A percentile compares a stretch with the other conserved stretches of the same genome.
These are phyloP conservation scores for Citrus inodora DNA, from an alignment of 345 rosid genomes.

Conservation along the genomic window DNA sequence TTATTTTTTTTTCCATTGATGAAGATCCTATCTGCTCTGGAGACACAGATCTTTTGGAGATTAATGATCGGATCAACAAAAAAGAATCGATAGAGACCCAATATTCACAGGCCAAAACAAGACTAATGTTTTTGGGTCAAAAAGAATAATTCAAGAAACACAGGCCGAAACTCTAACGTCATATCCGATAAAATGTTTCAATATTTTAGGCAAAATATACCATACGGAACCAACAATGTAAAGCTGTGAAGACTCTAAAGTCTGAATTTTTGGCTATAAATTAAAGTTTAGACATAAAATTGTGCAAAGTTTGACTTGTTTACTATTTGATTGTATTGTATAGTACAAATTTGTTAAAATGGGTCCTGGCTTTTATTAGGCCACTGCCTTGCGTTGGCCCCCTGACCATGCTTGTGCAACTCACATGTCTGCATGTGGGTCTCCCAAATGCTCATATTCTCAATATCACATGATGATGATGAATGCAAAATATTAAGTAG, in stretches of 20 bases:
- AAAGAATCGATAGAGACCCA: background rate
- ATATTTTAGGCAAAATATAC: background rate
- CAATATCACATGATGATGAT: conserved; percentile 29
- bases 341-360: background rate
- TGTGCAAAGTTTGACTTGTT: conserved; percentile 12
- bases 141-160: background rate
- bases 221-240: background rate
- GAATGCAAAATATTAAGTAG: background rate
- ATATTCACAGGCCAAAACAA: background rate
- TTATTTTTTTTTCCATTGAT: background rate
- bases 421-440: conserved; percentile 53
- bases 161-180: background rate
- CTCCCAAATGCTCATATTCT: conserved; percentile 33
- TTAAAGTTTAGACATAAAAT: background rate
- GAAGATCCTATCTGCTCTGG: background rate
- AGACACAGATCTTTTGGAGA: background rate
- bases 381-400: background rate
- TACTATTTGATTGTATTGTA: background rate
- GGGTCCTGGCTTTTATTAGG: conserved; percentile 6
- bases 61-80: background rate
- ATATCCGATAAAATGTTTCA: background rate
- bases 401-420: conserved; percentile 33
- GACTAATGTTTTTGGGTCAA: background rate
- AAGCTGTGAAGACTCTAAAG: conserved; percentile 5
- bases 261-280: background rate